These are phyloP conservation scores for Scheffersomyces segobiensis DNA, from an alignment of 1,139 yeast genomes.

Conservation along the genomic window DNA sequence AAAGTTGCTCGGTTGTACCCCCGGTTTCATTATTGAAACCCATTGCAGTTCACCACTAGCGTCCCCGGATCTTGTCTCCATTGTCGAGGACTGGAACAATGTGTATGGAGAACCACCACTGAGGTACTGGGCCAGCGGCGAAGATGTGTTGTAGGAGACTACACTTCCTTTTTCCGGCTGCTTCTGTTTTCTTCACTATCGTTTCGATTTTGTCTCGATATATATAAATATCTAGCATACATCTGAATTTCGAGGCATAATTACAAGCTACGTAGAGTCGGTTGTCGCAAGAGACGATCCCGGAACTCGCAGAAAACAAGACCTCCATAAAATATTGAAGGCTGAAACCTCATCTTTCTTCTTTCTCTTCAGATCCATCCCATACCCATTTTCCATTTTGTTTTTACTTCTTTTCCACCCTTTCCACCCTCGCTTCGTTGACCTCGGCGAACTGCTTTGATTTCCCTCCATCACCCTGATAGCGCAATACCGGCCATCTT, in stretches of 20 bases:
- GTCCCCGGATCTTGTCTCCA: not conserved
- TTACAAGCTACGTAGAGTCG: not conserved
- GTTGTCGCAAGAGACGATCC: not conserved
- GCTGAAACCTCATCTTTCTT: not conserved
- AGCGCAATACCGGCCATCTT: not conserved
- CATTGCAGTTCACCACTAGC: not conserved
- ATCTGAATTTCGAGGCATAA: not conserved
- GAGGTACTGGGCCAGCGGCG: not conserved
- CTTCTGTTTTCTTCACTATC: not conserved
- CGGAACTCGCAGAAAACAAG: not conserved
- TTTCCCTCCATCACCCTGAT: not conserved
- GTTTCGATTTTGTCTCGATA: not conserved
- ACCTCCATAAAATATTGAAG: not conserved
- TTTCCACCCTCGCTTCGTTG: not conserved
- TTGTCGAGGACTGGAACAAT: not conserved
- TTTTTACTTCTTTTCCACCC: not conserved
- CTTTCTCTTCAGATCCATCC: not conserved
- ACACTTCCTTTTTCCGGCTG: not conserved
- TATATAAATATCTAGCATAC: no score
- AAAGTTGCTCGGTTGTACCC: not conserved
- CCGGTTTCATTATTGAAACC: not conserved
- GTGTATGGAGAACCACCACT: not conserved
- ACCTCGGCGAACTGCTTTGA: not conserved
- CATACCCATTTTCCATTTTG: not conserved
- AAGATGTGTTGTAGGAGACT: not conserved